phyloP scores from a whole-genome alignment of 208 protist species.

The Wallacemonas sp. region DNA sequence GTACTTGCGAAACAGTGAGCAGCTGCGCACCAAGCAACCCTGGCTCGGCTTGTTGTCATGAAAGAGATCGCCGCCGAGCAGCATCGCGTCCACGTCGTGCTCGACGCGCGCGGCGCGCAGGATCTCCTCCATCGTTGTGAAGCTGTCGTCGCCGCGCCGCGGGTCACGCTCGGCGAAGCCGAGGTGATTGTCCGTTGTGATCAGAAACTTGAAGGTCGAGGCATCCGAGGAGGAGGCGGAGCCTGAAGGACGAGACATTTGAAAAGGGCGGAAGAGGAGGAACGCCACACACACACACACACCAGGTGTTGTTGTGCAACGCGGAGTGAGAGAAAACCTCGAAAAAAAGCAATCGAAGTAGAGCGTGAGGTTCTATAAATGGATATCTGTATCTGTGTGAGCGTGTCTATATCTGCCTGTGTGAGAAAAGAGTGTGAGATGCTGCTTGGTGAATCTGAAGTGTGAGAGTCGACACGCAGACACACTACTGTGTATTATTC shows the following conservation, averaged over 20 bases:
- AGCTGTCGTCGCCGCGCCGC: slow-evolving; percentile 97
- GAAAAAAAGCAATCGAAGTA: too few relatives aligned
- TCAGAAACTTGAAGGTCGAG: slow-evolving; percentile 85
- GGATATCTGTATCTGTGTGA: slow-evolving; percentile 8
- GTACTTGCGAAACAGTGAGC: slow-evolving; percentile 89
- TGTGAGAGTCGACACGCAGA: too few relatives aligned
- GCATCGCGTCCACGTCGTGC: slow-evolving; percentile 96
- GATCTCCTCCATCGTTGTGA: slow-evolving; percentile 98
- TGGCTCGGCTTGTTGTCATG: slow-evolving; percentile 99
- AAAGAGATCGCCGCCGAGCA: slow-evolving; percentile 99
- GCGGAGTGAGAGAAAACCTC: too few relatives aligned
- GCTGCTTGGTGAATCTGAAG: too few relatives aligned
- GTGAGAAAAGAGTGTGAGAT: too few relatives aligned
- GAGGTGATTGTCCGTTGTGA: slow-evolving; percentile 98
- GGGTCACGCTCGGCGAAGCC: slow-evolving; percentile 95
- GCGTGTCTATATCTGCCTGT: slow-evolving; percentile 12
- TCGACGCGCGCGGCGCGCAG: slow-evolving; percentile 91
- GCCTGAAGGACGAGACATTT: too few relatives aligned
- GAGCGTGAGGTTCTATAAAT: too few relatives aligned
- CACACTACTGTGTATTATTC: too few relatives aligned
- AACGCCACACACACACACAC: too few relatives aligned
- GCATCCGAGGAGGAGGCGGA: slow-evolving; percentile 21
- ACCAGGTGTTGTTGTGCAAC: too few relatives aligned
- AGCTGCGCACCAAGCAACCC: slow-evolving; percentile 84
- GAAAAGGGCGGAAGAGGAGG: too few relatives aligned